Percentiles rank a stretch among this genome's conserved stretches.
Evolutionary conservation across 23 red algal genomes (phyloP).

Genomic region (Gracilaria vermiculophylla): DNA sequence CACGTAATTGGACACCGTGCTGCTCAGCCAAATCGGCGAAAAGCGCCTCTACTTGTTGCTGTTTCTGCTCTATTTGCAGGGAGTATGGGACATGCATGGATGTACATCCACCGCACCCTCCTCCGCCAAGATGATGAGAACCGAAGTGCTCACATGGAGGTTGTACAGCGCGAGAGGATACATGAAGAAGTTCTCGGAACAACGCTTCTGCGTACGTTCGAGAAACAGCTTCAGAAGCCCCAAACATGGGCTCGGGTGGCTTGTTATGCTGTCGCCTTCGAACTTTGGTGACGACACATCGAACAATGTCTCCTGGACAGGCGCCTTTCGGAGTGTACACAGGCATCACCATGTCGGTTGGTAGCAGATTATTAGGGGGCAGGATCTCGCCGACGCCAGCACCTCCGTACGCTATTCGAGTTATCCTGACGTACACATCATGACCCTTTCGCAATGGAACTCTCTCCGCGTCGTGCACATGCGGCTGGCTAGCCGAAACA

Average conservation of each 20-base stretch:
- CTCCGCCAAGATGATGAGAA: conserved; percentile 45
- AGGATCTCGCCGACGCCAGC: conserved; percentile 33
- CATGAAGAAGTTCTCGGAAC: conserved; percentile 35
- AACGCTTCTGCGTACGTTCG: conserved; percentile 83
- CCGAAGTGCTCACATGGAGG: conserved; percentile 84
- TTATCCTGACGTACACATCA: conserved; percentile 41
- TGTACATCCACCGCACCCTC: conserved; percentile 91
- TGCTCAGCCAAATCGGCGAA: conserved; percentile 31
- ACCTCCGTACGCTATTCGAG: conserved; percentile 56
- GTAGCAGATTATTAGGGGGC: neutral
- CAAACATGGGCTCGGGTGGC: neutral
- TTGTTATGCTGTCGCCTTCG: conserved; percentile 16
- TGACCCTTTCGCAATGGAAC: conserved; percentile 60
- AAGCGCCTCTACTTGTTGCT: conserved; percentile 49
- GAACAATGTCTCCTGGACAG: conserved; percentile 67
- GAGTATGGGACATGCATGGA: conserved; percentile 81
- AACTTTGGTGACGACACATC: conserved; percentile 41
- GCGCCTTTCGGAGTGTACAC: conserved; percentile 65
- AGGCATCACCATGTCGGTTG: conserved; percentile 37
- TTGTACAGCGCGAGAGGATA: conserved; percentile 38
- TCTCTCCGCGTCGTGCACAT: neutral
- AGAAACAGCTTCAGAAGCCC: neutral
- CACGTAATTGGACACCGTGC: conserved; percentile 1
- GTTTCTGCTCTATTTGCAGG: conserved; percentile 76
- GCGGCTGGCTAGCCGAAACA: neutral